Evolutionary conservation across 805 yeast genomes (phyloP), one percentile per base, ranked within the genome.

Genomic region (Metschnikowia henanensis): DNA sequence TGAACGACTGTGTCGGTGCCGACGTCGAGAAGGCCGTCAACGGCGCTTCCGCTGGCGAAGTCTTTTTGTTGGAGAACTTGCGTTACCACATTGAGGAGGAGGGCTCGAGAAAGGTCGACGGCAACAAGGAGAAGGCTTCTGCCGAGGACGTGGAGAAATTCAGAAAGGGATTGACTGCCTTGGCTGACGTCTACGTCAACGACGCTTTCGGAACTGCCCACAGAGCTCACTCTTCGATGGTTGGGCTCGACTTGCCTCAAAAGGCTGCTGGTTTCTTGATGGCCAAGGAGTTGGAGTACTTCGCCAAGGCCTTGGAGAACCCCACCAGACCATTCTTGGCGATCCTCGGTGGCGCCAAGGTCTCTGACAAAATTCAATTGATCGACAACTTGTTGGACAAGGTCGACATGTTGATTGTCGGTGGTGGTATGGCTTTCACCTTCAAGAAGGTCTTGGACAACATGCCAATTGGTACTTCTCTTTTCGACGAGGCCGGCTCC

Each of bases 391-490:
- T 83, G 73, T 81, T 92, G 64, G 94, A 92, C 80, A 94, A 94
- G 83, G 98, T 94, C 64, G 86, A 94, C 75, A 73, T 84, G 53
- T 79, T 94, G 69, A 89, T 94, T 75, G 83, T 94, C 64, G 98
- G 99, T 70, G 99, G 99, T 77, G 99, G 99, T 77, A 94, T 94
- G 99, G 94, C 99, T 51, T 94, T 92, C 86, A 94, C 99, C 61
- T 94, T 94, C 84, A 89, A 87, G 82, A 94, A 94, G 81, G 86
- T 92, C 42, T 65, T 89, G 53, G 87, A 89, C 72, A 77, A 80
- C 68, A 81, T 89, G 75, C 71, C 83, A 54, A 94, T 94, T 59
- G 99, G 99, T 72, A 76, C 84, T 71, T 94, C 99, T 30, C 78
- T 94, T 65, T 94, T 65, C 74, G 99, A 94, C 69, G 84, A 80